These are phyloP conservation scores for Russula vinacea DNA, from an alignment of 768 basidiomycete species.

Conservation along the genomic window DNA sequence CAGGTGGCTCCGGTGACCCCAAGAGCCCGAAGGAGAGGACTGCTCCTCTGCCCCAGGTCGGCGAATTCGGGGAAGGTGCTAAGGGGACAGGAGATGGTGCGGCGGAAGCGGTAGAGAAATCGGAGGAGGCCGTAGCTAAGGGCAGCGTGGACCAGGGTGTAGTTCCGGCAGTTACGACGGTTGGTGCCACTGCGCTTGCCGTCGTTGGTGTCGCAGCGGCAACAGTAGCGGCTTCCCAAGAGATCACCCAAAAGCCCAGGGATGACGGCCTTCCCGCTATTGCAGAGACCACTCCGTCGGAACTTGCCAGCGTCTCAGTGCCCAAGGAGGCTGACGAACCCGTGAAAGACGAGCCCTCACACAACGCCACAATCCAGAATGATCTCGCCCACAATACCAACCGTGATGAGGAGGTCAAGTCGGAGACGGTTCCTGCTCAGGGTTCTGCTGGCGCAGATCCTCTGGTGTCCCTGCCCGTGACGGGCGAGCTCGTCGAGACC, in stretches of 20 bases:
- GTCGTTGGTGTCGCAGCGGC: constrained; percentile 19
- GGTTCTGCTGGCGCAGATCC: neutral
- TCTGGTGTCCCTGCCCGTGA: constrained; percentile 34
- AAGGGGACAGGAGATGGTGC: constrained; percentile 33
- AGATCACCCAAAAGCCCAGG: constrained; percentile 2
- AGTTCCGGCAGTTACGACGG: constrained; percentile 27
- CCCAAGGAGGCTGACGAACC: constrained; percentile 30
- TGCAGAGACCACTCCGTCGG: constrained; percentile 23
- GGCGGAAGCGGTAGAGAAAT: constrained; percentile 21
- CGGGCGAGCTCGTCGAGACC: constrained; percentile 35
- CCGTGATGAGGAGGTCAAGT: neutral
- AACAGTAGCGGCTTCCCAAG: neutral
- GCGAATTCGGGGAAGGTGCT: constrained; percentile 69
- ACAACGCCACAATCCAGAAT: constrained; percentile 13
- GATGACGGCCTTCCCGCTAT: constrained; percentile 28
- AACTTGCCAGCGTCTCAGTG: constrained; percentile 24
- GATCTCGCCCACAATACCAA: constrained; percentile 3
- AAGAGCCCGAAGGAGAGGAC: constrained; percentile 36
- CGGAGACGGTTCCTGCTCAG: neutral
- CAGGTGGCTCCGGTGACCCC: constrained; percentile 31
- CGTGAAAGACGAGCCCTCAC: constrained; percentile 23
- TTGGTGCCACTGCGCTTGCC: constrained; percentile 27
- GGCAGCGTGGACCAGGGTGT: neutral
- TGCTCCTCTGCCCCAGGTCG: constrained; percentile 43
- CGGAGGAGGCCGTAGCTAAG: constrained; percentile 19